Conservation (phyloP, 1,284 basidiomycete species). For the Austroboletus niveus region DNA sequence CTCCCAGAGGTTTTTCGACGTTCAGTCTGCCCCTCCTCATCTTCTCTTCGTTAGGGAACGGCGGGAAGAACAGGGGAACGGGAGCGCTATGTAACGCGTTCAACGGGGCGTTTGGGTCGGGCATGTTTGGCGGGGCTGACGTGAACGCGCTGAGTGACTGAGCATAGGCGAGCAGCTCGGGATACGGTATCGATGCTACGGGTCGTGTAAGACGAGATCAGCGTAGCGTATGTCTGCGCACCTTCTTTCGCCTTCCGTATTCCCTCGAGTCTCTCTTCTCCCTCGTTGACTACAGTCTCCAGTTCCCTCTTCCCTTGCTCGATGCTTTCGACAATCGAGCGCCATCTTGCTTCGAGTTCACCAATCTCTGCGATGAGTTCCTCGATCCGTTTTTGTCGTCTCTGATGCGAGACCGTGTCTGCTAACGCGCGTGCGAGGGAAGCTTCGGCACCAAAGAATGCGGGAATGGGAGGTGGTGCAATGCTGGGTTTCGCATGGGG, state of each 20-base stretch:
- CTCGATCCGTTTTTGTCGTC: constrained; percentile 71
- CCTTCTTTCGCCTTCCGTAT: constrained; percentile 72
- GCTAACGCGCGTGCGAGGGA: constrained; percentile 61
- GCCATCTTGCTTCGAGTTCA: constrained; percentile 62
- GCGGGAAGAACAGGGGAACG: constrained; percentile 76
- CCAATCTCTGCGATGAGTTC: constrained; percentile 65
- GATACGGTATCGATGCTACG: constrained; percentile 72
- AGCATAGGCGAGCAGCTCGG: constrained; percentile 76
- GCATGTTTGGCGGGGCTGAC: constrained; percentile 81
- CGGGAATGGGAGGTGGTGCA: constrained; percentile 56
- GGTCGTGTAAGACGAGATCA: constrained; percentile 2
- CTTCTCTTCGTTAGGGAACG: constrained; percentile 84
- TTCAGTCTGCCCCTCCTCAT: constrained; percentile 78
- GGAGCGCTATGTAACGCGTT: constrained; percentile 62
- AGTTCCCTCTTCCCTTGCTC: constrained; percentile 64
- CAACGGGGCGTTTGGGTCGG: constrained; percentile 42
- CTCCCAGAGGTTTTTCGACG: constrained; percentile 70
- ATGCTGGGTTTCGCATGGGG: constrained; percentile 55
- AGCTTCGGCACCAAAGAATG: constrained; percentile 61
- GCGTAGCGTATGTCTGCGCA: constrained; percentile 27
- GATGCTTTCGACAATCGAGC: constrained; percentile 59
- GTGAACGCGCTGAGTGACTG: constrained; percentile 79
- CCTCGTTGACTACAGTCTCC: constrained; percentile 66
- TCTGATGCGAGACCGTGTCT: constrained; percentile 68
- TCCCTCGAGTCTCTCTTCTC: constrained; percentile 63